Percentiles rank a stretch among this genome's conserved stretches.
phyloP scores from a whole-genome alignment of 306 rosid species.

The Lablab purpureus region DNA sequence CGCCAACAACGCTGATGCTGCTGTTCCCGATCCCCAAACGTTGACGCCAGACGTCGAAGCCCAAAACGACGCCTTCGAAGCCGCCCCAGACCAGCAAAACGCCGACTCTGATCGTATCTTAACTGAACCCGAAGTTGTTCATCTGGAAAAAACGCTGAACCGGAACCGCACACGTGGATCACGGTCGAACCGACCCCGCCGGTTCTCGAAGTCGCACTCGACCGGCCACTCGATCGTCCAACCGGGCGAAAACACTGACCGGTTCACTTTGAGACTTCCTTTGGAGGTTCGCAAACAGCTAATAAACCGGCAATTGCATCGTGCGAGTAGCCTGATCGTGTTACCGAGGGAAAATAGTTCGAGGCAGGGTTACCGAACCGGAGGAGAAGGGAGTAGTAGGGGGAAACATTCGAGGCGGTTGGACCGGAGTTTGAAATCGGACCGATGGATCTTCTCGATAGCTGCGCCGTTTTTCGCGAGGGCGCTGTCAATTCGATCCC shows the following conservation, averaged over 20 bases:
- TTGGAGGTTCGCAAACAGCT: conserved; percentile 71
- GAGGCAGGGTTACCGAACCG: conserved; percentile 64
- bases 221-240: conserved; percentile 84
- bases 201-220: conserved; percentile 81
- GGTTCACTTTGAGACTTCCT: conserved; percentile 85
- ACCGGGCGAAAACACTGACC: conserved; percentile 77
- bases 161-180: conserved; percentile 59
- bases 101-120: background rate
- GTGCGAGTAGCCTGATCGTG: conserved; percentile 72
- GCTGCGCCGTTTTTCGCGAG: conserved; percentile 70
- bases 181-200: conserved; percentile 54
- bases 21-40: background rate
- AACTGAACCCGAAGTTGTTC: conserved; percentile 19
- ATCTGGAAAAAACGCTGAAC: conserved; percentile 53
- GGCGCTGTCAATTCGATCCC: conserved; percentile 69
- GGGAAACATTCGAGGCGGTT: conserved; percentile 56
- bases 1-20: background rate
- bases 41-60: conserved; percentile 53
- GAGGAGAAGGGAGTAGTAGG: conserved; percentile 63
- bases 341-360: conserved; percentile 67
- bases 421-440: conserved; percentile 69
- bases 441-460: conserved; percentile 72
- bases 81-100: background rate
- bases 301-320: conserved; percentile 60
- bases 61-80: conserved; percentile 49